Conservation (phyloP, 495 filamentous ascomycete species). For the Hyaloscypha bicolor region DNA sequence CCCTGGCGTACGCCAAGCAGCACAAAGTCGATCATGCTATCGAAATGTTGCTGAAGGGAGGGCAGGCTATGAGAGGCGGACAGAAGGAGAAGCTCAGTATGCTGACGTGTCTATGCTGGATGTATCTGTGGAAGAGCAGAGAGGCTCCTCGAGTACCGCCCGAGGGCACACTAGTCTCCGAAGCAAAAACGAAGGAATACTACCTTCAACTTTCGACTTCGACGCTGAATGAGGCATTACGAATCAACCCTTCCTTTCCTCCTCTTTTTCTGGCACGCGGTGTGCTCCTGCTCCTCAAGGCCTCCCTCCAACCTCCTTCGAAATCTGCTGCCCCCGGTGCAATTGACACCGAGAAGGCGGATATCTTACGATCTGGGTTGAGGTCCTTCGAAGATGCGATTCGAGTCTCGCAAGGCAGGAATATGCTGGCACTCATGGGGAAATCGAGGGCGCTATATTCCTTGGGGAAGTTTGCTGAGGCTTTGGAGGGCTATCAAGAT, state of each 20-base stretch:
- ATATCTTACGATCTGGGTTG: slow-evolving; percentile 76
- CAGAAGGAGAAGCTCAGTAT: slow-evolving; percentile 85
- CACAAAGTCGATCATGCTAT: slow-evolving; percentile 90
- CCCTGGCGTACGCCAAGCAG: slow-evolving; percentile 96
- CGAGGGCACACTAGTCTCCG: slow-evolving; percentile 58
- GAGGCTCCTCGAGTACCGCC: slow-evolving; percentile 79
- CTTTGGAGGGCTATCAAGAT: slow-evolving; percentile 82
- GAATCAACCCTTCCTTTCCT: slow-evolving; percentile 89
- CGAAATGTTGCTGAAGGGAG: slow-evolving; percentile 85
- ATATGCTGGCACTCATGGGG: slow-evolving; percentile 88
- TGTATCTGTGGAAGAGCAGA: slow-evolving; percentile 89
- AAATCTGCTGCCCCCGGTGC: slow-evolving; percentile 60
- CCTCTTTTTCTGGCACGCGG: slow-evolving; percentile 91
- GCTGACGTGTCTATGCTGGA: slow-evolving; percentile 84
- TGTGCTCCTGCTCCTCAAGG: slow-evolving; percentile 82
- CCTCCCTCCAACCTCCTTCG: slow-evolving; percentile 79
- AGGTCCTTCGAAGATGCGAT: slow-evolving; percentile 94
- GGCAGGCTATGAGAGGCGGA: slow-evolving; percentile 71
- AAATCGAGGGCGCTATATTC: slow-evolving; percentile 83
- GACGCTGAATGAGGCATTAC: slow-evolving; percentile 87
- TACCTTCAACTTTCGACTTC: slow-evolving; percentile 90
- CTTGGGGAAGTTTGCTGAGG: slow-evolving; percentile 78
- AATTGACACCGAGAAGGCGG: slow-evolving; percentile 74
- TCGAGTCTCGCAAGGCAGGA: slow-evolving; percentile 77
- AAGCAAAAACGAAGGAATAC: slow-evolving; percentile 86